A percentile compares a stretch with the other conserved stretches of the same genome.
Conservation (phyloP, 768 basidiomycete genomes). For the Boletus rubroflammeus region DNA sequence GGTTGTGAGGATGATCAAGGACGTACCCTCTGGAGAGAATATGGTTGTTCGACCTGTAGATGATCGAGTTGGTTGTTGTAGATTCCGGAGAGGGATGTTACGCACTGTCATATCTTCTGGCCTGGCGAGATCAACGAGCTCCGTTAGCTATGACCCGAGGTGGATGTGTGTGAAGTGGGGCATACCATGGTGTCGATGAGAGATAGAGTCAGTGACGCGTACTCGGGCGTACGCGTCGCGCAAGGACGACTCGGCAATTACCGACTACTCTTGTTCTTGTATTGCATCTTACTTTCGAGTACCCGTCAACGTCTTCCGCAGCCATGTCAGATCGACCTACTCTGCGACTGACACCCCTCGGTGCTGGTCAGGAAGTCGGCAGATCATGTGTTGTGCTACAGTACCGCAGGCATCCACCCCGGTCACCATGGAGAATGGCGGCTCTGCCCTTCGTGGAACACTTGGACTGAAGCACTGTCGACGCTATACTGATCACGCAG, state of each 20-base stretch:
- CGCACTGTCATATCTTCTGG: conserved; percentile 94
- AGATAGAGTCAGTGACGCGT: conserved; percentile 24
- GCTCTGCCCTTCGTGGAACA: conserved; percentile 94
- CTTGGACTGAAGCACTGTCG: conserved; percentile 95
- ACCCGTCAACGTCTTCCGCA: neutral
- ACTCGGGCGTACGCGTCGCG: conserved; percentile 21
- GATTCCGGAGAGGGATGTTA: conserved; percentile 15
- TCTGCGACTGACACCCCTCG: conserved; percentile 80
- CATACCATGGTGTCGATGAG: conserved; percentile 47
- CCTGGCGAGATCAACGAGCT: conserved; percentile 36
- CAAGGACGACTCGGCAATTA: conserved; percentile 15
- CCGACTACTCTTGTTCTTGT: conserved; percentile 2
- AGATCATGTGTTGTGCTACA: conserved; percentile 93
- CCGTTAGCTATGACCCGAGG: neutral
- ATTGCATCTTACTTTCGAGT: no score
- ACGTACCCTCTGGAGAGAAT: conserved; percentile 94
- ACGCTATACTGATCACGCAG: conserved; percentile 93
- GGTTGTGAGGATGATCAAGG: conserved; percentile 1
- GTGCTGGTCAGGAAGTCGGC: conserved; percentile 96
- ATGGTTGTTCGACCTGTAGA: conserved; percentile 88
- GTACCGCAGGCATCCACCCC: conserved; percentile 89
- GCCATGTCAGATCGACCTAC: conserved; percentile 53
- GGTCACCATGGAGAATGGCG: conserved; percentile 89
- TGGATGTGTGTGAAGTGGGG: neutral
- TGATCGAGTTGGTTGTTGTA: conserved; percentile 21